Percentiles rank a stretch among this genome's conserved stretches.
These are phyloP conservation scores for Eucalyptus erythrocorys DNA, from an alignment of 345 rosid species.

Conservation along the genomic window DNA sequence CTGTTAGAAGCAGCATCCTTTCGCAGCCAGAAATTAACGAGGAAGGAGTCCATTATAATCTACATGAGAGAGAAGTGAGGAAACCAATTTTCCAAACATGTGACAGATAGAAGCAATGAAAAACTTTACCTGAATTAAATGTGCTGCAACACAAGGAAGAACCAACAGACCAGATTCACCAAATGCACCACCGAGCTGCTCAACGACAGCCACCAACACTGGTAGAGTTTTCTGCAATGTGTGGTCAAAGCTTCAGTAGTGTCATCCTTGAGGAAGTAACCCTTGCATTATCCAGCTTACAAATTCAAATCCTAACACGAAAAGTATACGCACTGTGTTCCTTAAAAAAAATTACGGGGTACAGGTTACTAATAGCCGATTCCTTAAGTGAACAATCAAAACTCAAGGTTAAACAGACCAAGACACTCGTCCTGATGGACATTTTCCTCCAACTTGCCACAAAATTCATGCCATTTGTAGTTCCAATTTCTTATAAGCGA, in stretches of 20 bases:
- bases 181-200: constrained; percentile 73
- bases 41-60: constrained; percentile 57
- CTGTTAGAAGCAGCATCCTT: constrained; percentile 14
- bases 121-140: constrained; percentile 52
- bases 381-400: not conserved
- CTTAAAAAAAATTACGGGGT: not conserved
- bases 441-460: not conserved
- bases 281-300: not conserved
- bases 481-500: not conserved
- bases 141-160: constrained; percentile 95
- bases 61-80: not conserved
- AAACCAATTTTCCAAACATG: not conserved
- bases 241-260: not conserved
- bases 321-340: not conserved
- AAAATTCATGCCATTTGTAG: not conserved
- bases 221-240: constrained; percentile 72
- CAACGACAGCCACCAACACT: constrained; percentile 81
- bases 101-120: not conserved
- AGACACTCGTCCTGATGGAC: not conserved
- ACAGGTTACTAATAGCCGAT: not conserved
- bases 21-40: constrained; percentile 41
- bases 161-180: constrained; percentile 85
- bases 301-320: not conserved
- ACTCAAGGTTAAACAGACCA: not conserved
- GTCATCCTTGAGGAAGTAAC: not conserved